Conservation (phyloP, 2,329 filamentous ascomycete species). For the Phaeosphaeriaceae sp. region DNA sequence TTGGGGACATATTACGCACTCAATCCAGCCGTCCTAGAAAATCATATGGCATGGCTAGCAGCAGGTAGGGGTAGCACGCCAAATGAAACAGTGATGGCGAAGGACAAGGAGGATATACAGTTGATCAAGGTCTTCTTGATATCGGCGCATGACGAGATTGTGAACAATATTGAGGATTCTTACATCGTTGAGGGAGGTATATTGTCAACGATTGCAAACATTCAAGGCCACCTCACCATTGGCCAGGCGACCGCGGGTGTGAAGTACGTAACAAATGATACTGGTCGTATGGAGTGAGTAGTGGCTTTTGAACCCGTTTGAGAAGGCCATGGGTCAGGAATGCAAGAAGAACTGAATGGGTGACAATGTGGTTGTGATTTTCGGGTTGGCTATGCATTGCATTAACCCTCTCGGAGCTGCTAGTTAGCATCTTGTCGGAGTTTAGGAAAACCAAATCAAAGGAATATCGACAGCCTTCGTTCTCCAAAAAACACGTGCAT, state of each 20-base stretch:
- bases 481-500: too few relatives aligned
- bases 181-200: not conserved
- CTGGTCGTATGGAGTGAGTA: not conserved
- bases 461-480: too few relatives aligned
- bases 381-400: too few relatives aligned
- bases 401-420: too few relatives aligned
- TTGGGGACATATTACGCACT: not conserved
- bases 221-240: not conserved
- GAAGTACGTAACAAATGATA: not conserved
- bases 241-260: not conserved
- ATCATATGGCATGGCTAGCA: not conserved
- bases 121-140: conserved; percentile 73
- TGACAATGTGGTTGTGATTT: not conserved
- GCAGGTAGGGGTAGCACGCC: not conserved
- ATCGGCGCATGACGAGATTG: not conserved
- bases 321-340: not conserved
- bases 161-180: not conserved
- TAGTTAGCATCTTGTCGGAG: too few relatives aligned
- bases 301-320: too few relatives aligned
- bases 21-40: not conserved
- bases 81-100: conserved; percentile 86
- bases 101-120: conserved; percentile 91
- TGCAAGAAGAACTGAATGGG: not conserved
- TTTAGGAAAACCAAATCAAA: too few relatives aligned
- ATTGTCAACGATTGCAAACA: not conserved